Evolutionary conservation across 345 rosid species (phyloP), one percentile per base, ranked within the genome.

Genomic region (Garcia nutans): DNA sequence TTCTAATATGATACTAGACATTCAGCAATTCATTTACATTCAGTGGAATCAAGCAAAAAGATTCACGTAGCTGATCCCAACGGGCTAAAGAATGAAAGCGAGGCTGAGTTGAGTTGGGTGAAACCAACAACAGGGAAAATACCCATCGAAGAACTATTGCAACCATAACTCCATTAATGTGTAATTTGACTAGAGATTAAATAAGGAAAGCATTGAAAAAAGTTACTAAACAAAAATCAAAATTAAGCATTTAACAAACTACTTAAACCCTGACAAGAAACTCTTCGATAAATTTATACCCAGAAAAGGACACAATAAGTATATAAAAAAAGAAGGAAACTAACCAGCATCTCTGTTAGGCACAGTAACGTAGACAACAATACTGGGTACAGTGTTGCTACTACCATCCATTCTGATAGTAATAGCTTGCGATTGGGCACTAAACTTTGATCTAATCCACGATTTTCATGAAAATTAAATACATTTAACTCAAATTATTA

Each of bases 331-430:
- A 56, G 23, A 42, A 59, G 6, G 57, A 33, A 57, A 65, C 68
- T 10, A 72, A 93, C 99, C 97, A 80, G 93, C 89, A 78, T 95
- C 98, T 84, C 87, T 88, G 79, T 87, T 91, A 7, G 98, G 96
- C 33, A 93, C 99, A 74, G 97, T 93, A 69, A 93, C 94, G 71
- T 91, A 95, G 58, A 95, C 96, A 10, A 91, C 98, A 73, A 91
- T 87, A 76, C 92, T 90, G 17, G 93, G 92, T 61, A 91, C 98
- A 66, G 84, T 81, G 72, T 81, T 79, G 81, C 86, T 69, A 64
- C 70, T 78, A 28, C 83, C 92, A 75, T 88, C 99, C 98, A 93
- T 91, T 83, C 75, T 87, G 74, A 80, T 84, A 58, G 81, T 65
- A 58, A 62, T 55, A 56, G 55, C 74, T 68, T 81, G 73, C 24